Conservation (phyloP, 768 basidiomycete genomes). For the Lentinula aciculospora region DNA sequence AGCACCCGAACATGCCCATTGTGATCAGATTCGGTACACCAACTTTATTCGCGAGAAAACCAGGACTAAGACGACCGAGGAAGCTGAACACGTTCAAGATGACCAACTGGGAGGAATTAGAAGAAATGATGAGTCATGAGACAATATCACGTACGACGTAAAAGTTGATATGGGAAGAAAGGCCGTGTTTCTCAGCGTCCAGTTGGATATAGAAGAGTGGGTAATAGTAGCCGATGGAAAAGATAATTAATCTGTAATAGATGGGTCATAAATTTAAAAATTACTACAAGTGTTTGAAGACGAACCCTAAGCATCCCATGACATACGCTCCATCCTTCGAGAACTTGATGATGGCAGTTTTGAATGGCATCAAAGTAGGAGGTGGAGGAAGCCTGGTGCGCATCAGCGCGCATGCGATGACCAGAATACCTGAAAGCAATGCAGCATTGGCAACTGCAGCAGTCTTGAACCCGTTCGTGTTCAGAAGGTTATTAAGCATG, state of each 20-base stretch:
- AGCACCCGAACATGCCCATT: conserved; percentile 15
- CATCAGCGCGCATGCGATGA: conserved; percentile 35
- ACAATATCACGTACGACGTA: conserved; percentile 24
- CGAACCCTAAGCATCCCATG: conserved; percentile 13
- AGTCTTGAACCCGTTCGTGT: conserved; percentile 32
- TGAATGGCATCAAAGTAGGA: conserved; percentile 8
- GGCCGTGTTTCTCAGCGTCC: conserved; percentile 22
- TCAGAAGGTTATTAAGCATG: conserved; percentile 41
- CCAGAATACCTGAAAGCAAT: conserved; percentile 29
- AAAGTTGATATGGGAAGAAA: conserved; percentile 25
- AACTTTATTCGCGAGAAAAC: conserved; percentile 23
- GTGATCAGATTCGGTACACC: conserved; percentile 24
- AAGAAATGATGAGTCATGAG: not conserved
- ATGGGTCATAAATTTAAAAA: too few species aligned
- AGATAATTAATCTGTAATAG: conserved; percentile 11
- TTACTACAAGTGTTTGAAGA: not conserved
- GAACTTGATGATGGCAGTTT: conserved; percentile 10
- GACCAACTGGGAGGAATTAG: too few species aligned
- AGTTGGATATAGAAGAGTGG: conserved; percentile 34
- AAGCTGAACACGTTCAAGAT: conserved; percentile 32
- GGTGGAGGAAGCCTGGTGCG: conserved; percentile 31
- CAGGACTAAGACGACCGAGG: conserved; percentile 31
- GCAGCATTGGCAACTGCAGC: conserved; percentile 36
- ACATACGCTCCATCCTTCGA: conserved; percentile 18
- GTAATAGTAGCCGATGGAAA: conserved; percentile 18